Base-by-base conservation (phyloP, 2,329 filamentous ascomycete genomes). In the Didymella glomerata region DNA sequence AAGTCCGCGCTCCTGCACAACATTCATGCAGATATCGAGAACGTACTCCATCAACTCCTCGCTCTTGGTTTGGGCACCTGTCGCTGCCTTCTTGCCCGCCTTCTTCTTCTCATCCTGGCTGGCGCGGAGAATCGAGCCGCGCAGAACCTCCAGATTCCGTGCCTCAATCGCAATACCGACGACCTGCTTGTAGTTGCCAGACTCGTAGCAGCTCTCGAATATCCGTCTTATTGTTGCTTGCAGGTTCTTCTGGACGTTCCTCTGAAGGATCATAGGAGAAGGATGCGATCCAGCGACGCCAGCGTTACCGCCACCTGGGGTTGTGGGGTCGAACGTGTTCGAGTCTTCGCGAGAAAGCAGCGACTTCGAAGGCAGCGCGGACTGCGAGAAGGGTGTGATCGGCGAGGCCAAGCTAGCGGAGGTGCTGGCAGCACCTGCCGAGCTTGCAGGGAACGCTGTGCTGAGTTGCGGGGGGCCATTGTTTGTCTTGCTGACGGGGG, bases 41-140 rank as follows among this genome's bases (percentile, higher is more conserved):
- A 95, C 90, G 73, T 99, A 99, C 68, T 99, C 95, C 89, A 99
- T 95, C 57, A 99, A 81, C 76, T 98, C 94, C 75, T 98, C 93
- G 18, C 92, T 90, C 27, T 89, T 86, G 3, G 86, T 84, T 48
- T 82, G 78, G 11, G 77, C 76, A 42, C 81, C 79, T 22, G 84
- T 83, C 34, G 81, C 79, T 22, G 81, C 81, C 73, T 84, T 84
- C 78, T 88, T 88, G 68, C 85, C 82, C 53, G 86, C 74, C 63
- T 74, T 85, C 79, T 90, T 92, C 79, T 90, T 92, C 78, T 93
- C 92, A 65, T 96, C 92, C 48, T 93, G 88, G 72, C 88, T 93
- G n/a, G 92, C 94, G 32, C 92, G 88, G 76, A 95, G 86, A 72
- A 99, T 97, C 38, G 95, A 91, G 59, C 89, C 86, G 62, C 91